Conservation (phyloP, 169 alveolate species). For the Plasmodium gonderi region DNA sequence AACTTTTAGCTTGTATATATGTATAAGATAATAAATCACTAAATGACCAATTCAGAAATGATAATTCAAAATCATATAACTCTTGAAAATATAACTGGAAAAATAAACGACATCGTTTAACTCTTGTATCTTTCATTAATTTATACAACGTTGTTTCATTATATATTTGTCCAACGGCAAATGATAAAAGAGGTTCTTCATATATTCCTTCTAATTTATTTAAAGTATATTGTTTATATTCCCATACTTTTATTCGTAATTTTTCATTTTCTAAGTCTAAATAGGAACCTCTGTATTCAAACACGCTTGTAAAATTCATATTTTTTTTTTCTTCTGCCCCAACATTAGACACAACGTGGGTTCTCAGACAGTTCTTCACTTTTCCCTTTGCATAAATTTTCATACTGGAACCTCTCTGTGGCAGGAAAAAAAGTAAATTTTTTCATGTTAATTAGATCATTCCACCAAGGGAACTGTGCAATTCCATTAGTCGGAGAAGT, state of each 20-base stretch:
- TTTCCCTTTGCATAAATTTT: conserved; percentile 84
- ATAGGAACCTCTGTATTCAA: conserved; percentile 89
- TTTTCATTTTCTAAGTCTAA: conserved; percentile 87
- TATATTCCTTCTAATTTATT: conserved; percentile 86
- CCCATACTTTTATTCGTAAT: conserved; percentile 86
- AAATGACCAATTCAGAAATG: conserved; percentile 79
- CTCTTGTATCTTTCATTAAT: conserved; percentile 77
- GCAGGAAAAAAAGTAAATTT: background rate
- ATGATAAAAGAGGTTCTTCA: conserved; percentile 82
- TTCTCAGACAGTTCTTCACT: conserved; percentile 83
- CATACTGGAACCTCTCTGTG: conserved; percentile 77
- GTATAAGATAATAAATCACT: conserved; percentile 75
- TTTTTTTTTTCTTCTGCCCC: conserved; percentile 81
- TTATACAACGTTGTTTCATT: conserved; percentile 82
- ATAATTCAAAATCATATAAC: conserved; percentile 83
- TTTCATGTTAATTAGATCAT: too few species aligned
- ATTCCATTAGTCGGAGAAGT: too few species aligned
- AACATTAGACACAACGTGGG: conserved; percentile 86
- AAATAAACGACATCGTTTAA: conserved; percentile 78
- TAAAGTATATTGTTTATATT: conserved; percentile 82
- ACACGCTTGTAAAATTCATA: conserved; percentile 83
- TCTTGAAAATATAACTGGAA: conserved; percentile 84
- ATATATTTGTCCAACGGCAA: conserved; percentile 81
- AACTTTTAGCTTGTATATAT: conserved; percentile 43
- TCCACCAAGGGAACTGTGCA: too few species aligned